phyloP scores from a whole-genome alignment of 768 basidiomycete genomes.

The Pisolithus sp. region DNA sequence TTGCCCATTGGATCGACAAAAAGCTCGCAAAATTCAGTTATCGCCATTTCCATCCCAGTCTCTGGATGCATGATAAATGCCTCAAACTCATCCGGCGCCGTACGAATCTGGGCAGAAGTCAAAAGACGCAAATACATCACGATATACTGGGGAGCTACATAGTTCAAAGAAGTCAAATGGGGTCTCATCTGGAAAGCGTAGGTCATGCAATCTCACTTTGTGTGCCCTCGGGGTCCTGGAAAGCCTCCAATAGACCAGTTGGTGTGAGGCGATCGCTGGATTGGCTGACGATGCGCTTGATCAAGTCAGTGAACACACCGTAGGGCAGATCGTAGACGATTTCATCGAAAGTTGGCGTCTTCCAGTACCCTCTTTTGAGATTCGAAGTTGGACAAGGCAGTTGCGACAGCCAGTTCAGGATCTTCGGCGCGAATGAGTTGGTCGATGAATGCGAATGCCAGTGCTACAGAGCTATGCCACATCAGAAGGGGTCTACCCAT shows the following conservation, averaged over 20 bases:
- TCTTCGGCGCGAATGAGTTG: slow-evolving; percentile 50
- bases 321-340: slow-evolving; percentile 74
- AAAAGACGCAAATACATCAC: slow-evolving; percentile 77
- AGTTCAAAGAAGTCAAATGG: slow-evolving; percentile 1
- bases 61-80: slow-evolving; percentile 78
- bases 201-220: slow-evolving; percentile 33
- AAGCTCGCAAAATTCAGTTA: slow-evolving; percentile 64
- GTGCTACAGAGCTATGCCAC: slow-evolving; percentile 41
- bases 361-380: slow-evolving; percentile 47
- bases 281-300: slow-evolving; percentile 19
- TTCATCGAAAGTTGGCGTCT: slow-evolving; percentile 53
- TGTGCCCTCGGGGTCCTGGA: slow-evolving; percentile 36
- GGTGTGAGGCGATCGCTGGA: slow-evolving; percentile 30
- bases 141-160: slow-evolving; percentile 60
- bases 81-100: slow-evolving; percentile 51
- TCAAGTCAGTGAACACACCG: slow-evolving; percentile 49
- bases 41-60: slow-evolving; percentile 47
- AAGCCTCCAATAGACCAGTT: slow-evolving; percentile 33
- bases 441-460: slow-evolving; percentile 78
- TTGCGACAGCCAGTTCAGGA: slow-evolving; percentile 39
- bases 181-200: neutral
- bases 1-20: slow-evolving; percentile 74
- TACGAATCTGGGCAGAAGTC: slow-evolving; percentile 76
- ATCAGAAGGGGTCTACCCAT: slow-evolving; percentile 7
- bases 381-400: slow-evolving; percentile 29